A percentile compares a stretch with the other conserved stretches of the same genome.
Evolutionary conservation across 2,329 filamentous ascomycete genomes (phyloP).

Genomic region (Neocucurbitaria cava): DNA sequence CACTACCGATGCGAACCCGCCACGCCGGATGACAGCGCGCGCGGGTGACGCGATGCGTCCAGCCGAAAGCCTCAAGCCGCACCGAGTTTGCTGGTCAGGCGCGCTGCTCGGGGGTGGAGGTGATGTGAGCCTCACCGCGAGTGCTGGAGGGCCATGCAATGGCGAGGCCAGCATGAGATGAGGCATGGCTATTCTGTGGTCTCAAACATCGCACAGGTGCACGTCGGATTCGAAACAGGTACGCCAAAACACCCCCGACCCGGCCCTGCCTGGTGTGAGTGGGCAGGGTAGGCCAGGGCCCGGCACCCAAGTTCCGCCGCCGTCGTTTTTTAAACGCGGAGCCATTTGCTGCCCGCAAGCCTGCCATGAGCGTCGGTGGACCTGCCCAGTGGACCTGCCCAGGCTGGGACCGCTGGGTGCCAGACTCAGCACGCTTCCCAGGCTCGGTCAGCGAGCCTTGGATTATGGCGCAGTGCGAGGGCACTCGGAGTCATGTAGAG

Average conservation of each 20-base stretch:
- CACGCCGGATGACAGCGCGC: conserved; percentile 39
- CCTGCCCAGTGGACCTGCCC: conserved; percentile 34
- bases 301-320: conserved; percentile 40
- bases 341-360: conserved; percentile 34
- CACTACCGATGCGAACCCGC: conserved; percentile 33
- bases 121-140: conserved; percentile 7
- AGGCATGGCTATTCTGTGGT: conserved; percentile 24
- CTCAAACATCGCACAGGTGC: conserved; percentile 34
- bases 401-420: no score
- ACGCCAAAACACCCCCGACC: conserved; percentile 34
- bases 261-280: conserved; percentile 15
- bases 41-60: conserved; percentile 35
- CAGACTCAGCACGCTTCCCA: conserved; percentile 32
- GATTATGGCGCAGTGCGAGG: conserved; percentile 22
- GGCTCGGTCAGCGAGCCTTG: conserved; percentile 32
- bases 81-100: conserved; percentile 26
- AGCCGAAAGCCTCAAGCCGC: conserved; percentile 23
- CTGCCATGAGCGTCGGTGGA: conserved; percentile 38
- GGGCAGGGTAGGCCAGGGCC: conserved; percentile 25
- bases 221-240: conserved; percentile 40
- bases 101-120: conserved; percentile 5
- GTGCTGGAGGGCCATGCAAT: conserved; percentile 9
- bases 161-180: conserved; percentile 25
- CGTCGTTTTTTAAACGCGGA: conserved; percentile 42
- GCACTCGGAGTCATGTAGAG: conserved; percentile 8